Conservation (phyloP, 2,329 filamentous ascomycete genomes). For the Triangularia setosa region DNA sequence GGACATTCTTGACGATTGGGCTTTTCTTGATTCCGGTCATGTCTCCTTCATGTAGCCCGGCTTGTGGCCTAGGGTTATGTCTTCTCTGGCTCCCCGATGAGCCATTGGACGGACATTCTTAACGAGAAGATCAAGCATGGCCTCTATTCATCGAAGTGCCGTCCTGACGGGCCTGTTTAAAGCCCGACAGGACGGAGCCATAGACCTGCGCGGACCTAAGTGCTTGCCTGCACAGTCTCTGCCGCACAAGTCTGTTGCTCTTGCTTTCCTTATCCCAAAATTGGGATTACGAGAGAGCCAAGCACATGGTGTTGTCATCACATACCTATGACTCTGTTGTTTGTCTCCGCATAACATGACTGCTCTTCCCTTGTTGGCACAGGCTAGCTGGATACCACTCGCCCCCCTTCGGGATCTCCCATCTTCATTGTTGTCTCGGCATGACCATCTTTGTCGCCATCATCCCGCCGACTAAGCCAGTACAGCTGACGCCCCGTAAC, state of each 20-base stretch:
- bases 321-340: not conserved
- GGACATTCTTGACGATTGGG: too few relatives aligned
- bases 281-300: not conserved
- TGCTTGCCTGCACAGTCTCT: not conserved
- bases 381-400: not conserved
- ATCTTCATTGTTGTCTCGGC: not conserved
- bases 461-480: not conserved
- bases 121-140: not conserved
- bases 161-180: not conserved
- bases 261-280: not conserved
- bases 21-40: too few relatives aligned
- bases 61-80: not conserved
- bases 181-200: not conserved
- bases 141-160: not conserved
- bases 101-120: not conserved
- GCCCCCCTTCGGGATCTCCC: not conserved
- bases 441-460: too few relatives aligned
- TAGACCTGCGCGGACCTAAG: not conserved
- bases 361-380: not conserved
- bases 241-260: not conserved
- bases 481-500: not conserved
- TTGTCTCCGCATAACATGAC: not conserved
- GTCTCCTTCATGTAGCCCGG: too few relatives aligned
- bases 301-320: not conserved
- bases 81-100: not conserved